Evolutionary conservation across 2,329 filamentous ascomycete species (phyloP).

Genomic region (Kalaharituber pfeilii): DNA sequence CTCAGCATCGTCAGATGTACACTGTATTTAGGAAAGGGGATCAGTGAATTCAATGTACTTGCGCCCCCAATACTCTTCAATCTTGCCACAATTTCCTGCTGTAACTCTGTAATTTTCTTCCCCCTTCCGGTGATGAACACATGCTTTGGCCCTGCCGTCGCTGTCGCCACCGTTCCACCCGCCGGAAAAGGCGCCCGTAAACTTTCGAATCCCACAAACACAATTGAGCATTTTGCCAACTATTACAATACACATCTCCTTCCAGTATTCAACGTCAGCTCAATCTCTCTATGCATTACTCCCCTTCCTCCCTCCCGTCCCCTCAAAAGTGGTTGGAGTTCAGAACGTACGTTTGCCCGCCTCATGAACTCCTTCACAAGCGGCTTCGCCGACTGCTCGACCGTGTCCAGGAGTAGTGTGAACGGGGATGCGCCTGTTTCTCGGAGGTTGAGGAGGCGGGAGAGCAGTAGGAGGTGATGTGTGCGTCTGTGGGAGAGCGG

Average conservation of each 20-base stretch:
- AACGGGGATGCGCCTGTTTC: constrained; percentile 65
- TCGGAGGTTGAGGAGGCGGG: constrained; percentile 60
- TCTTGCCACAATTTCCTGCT: constrained; percentile 40
- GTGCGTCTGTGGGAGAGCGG: constrained; percentile 47
- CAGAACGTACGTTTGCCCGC: constrained; percentile 50
- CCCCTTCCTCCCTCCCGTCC: too few species aligned
- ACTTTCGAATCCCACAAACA: constrained; percentile 65
- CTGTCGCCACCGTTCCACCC: neutral
- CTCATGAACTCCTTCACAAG: constrained; percentile 56
- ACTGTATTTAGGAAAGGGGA: neutral
- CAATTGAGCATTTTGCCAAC: constrained; percentile 34
- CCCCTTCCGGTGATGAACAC: constrained; percentile 47
- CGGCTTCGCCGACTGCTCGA: constrained; percentile 61
- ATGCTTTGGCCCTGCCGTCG: constrained; percentile 34
- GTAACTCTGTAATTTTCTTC: constrained; percentile 40
- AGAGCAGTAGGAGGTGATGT: constrained; percentile 68
- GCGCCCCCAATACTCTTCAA: constrained; percentile 21
- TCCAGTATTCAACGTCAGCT: too few species aligned
- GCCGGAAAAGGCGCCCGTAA: constrained; percentile 39
- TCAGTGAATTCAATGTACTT: constrained; percentile 1
- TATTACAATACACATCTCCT: too few species aligned
- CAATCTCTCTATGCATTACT: too few species aligned
- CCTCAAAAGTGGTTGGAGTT: neutral
- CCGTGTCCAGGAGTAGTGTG: constrained; percentile 65
- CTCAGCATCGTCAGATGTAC: neutral